Percentiles rank a stretch among this genome's conserved stretches.
phyloP scores from a whole-genome alignment of 1,139 yeast genomes.

The Fermentozyma sake region DNA sequence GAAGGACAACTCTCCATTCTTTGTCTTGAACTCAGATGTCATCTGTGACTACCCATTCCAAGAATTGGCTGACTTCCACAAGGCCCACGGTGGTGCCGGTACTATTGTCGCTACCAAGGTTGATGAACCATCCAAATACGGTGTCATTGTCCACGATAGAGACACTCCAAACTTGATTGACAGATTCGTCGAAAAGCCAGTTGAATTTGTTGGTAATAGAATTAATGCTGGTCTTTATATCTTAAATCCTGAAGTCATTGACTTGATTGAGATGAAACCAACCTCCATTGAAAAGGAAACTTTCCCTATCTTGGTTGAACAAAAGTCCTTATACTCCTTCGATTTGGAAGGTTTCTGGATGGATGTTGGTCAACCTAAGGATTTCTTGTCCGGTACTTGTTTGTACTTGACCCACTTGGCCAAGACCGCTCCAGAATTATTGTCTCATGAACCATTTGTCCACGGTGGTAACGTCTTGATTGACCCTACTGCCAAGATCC shows the following conservation, averaged over 20 bases:
- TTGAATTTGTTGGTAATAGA: slow-evolving; percentile 97
- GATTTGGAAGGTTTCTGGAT: slow-evolving; percentile 99
- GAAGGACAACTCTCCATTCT: slow-evolving; percentile 95
- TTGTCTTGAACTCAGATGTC: slow-evolving; percentile 96
- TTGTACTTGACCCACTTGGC: slow-evolving; percentile 84
- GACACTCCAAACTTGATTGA: slow-evolving; percentile 91
- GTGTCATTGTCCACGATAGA: slow-evolving; percentile 97
- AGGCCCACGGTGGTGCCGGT: slow-evolving; percentile 94
- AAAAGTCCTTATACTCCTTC: slow-evolving; percentile 85
- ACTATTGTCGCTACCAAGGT: slow-evolving; percentile 99
- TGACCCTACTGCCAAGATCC: slow-evolving; percentile 92
- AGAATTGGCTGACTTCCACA: slow-evolving; percentile 90
- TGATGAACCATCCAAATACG: slow-evolving; percentile 98
- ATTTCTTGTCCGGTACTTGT: slow-evolving; percentile 94
- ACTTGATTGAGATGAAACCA: slow-evolving; percentile 95
- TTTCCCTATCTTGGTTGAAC: slow-evolving; percentile 92
- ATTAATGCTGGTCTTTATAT: slow-evolving; percentile 96
- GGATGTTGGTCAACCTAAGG: slow-evolving; percentile 99
- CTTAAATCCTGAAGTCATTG: slow-evolving; percentile 94
- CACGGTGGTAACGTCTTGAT: slow-evolving; percentile 93
- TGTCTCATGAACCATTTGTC: slow-evolving; percentile 65
- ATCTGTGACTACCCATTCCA: slow-evolving; percentile 97
- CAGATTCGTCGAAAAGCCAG: slow-evolving; percentile 99
- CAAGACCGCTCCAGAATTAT: slow-evolving; percentile 70
- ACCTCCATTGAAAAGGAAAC: slow-evolving; percentile 99